Evolutionary conservation across 2,329 filamentous ascomycete genomes (phyloP).

Genomic region (Biscogniauxia mediterranea): DNA sequence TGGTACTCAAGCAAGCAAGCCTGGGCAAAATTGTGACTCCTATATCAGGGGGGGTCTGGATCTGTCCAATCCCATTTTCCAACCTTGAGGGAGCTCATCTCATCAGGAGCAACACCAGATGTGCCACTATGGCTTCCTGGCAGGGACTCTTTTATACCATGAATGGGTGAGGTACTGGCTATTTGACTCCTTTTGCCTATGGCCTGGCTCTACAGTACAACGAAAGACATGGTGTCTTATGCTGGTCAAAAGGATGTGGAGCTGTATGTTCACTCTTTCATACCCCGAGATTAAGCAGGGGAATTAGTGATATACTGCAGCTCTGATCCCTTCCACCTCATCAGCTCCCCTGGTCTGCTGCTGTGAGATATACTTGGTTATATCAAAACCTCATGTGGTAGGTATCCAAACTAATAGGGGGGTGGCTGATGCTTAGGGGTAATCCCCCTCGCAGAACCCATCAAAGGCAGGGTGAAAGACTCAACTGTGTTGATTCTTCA

Average conservation of each 20-base stretch:
- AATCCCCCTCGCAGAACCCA: neutral
- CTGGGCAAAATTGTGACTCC: too few relatives aligned
- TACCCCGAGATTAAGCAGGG: neutral
- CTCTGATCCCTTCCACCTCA: neutral
- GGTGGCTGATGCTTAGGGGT: neutral
- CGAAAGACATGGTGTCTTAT: neutral
- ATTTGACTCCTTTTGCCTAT: neutral
- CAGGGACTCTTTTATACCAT: neutral
- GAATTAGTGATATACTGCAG: neutral
- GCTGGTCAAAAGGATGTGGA: neutral
- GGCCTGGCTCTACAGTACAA: neutral
- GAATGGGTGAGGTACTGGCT: neutral
- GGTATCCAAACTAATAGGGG: neutral
- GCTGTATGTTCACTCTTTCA: neutral
- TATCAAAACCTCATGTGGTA: neutral
- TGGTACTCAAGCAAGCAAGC: neutral
- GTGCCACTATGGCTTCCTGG: neutral
- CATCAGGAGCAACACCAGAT: neutral
- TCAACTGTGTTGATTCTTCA: neutral
- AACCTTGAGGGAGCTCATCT: neutral
- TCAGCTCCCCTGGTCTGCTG: neutral
- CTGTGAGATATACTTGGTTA: neutral
- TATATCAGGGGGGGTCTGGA: neutral
- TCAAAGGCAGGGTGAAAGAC: neutral
- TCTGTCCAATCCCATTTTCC: neutral